Percentiles rank a stretch among this genome's conserved stretches.
Conservation (phyloP, 176 grass and related monocot species). For the Chloris gayana region DNA sequence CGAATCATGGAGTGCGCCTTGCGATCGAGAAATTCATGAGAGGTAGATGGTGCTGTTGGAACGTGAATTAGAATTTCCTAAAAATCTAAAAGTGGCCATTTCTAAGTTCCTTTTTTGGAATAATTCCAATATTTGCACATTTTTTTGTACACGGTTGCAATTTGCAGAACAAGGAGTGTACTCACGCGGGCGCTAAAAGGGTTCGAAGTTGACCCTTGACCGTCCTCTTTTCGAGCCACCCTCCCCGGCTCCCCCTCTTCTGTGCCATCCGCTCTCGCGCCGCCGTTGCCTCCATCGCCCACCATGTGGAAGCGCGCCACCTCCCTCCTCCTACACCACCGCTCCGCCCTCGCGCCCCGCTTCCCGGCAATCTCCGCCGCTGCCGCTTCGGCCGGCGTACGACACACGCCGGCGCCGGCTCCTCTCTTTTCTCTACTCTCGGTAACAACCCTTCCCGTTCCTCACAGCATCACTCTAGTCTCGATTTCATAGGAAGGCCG, state of each 20-base stretch:
- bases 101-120: background rate
- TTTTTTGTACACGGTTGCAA: background rate
- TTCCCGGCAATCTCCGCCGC: background rate
- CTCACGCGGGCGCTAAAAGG: background rate
- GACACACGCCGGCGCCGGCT: background rate
- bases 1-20: no score
- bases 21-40: no score
- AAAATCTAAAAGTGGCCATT: background rate
- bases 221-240: background rate
- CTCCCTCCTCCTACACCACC: conserved; percentile 17
- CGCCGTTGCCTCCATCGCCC: conserved; percentile 4
- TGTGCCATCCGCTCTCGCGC: background rate
- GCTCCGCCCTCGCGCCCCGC: background rate
- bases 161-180: background rate
- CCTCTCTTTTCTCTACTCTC: conserved; percentile 45
- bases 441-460: background rate
- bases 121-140: background rate
- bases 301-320: conserved; percentile 57
- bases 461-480: background rate
- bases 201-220: background rate
- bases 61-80: no score
- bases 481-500: conserved; percentile 16
- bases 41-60: no score
- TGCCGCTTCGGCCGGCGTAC: background rate
- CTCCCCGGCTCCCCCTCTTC: background rate